phyloP scores from a whole-genome alignment of 345 rosid genomes.

The Citrus reticulata region DNA sequence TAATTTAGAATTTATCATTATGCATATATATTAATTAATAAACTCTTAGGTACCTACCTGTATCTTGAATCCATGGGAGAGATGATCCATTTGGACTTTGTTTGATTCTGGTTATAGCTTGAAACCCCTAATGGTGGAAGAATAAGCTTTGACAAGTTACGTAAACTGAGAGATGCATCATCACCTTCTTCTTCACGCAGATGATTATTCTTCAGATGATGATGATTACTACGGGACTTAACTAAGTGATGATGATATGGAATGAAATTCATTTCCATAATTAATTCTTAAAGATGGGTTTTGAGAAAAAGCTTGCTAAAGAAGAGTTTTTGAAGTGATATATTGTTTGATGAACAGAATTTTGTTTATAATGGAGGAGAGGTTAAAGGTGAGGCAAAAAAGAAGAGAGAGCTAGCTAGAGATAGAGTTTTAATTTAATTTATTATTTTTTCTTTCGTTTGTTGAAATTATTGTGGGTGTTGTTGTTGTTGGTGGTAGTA shows the following conservation, averaged over 20 bases:
- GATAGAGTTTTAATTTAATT: too few species aligned
- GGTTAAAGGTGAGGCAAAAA: neutral
- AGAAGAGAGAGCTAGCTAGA: neutral
- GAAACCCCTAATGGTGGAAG: constrained; percentile 92
- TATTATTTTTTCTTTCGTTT: too few species aligned
- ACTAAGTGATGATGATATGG: neutral
- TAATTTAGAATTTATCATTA: neutral
- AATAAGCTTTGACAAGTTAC: constrained; percentile 67
- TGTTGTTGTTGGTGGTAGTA: neutral
- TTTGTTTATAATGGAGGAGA: too few species aligned
- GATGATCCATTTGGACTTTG: constrained; percentile 47
- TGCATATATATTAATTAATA: too few species aligned
- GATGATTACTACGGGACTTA: neutral
- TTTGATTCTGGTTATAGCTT: constrained; percentile 42
- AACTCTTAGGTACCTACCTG: constrained; percentile 61
- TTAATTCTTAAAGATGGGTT: neutral
- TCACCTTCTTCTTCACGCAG: constrained; percentile 18
- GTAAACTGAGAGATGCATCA: constrained; percentile 38
- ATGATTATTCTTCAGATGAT: constrained; percentile 8
- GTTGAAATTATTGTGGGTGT: neutral
- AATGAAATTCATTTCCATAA: constrained; percentile 15
- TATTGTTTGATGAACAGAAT: too few species aligned
- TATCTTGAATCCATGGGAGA: constrained; percentile 86
- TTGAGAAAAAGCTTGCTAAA: neutral
- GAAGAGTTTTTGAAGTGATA: neutral